Conservation (phyloP, 768 basidiomycete species). For the Antrodiella citrinella region DNA sequence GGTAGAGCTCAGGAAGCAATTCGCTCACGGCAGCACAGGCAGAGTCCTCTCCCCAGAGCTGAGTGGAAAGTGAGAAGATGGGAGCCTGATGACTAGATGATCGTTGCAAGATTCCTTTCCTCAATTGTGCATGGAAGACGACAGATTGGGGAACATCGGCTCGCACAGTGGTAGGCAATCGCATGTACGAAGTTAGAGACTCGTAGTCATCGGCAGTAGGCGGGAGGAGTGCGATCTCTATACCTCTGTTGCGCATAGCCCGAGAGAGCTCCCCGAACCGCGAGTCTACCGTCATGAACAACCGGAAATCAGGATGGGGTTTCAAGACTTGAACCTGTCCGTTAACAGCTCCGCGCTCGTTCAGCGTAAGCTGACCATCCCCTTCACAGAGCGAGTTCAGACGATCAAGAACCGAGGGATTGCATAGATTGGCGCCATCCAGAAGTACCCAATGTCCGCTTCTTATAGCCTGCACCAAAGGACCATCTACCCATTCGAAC, state of each 20-base stretch:
- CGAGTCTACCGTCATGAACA: conserved; percentile 93
- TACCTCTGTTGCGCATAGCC: conserved; percentile 96
- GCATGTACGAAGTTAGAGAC: conserved; percentile 38
- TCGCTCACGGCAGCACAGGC: not conserved
- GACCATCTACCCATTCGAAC: conserved; percentile 96
- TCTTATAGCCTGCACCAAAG: conserved; percentile 79
- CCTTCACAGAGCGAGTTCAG: conserved; percentile 94
- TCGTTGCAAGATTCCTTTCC: too few relatives aligned
- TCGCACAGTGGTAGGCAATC: too few relatives aligned
- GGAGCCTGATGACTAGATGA: too few relatives aligned
- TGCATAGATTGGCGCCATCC: conserved; percentile 92
- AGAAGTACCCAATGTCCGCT: conserved; percentile 84
- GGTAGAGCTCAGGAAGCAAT: too few relatives aligned
- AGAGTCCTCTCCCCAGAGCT: not conserved
- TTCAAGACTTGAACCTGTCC: conserved; percentile 65
- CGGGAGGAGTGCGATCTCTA: conserved; percentile 64
- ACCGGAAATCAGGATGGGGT: conserved; percentile 84
- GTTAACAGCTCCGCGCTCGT: conserved; percentile 79
- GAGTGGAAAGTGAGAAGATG: too few relatives aligned
- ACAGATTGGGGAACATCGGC: too few relatives aligned
- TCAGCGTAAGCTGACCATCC: conserved; percentile 74
- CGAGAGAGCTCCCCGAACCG: conserved; percentile 89
- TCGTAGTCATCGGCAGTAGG: conserved; percentile 33
- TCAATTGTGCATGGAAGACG: too few relatives aligned
- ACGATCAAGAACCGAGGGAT: conserved; percentile 90